Base-by-base conservation (phyloP, 139 green algal genomes). In the Trebouxia sp. region DNA sequence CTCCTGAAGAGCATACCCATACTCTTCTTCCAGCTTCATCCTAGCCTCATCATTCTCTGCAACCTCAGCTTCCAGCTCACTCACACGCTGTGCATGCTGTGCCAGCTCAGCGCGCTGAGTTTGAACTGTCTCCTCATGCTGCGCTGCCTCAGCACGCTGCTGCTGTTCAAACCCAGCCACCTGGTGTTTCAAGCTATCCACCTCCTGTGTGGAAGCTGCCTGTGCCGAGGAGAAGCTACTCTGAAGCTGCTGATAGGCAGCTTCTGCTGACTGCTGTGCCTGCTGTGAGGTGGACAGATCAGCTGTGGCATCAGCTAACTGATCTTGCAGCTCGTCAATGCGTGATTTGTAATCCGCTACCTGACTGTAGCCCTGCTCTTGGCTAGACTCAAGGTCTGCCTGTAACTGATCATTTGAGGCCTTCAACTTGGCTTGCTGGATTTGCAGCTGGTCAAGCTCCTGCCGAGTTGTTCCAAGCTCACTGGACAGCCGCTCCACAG, bases 271-370 rank as follows among this genome's bases (percentile, higher is more conserved):
- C 43, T 78, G 70, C 10, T 62, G 70, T 41, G 28, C 14, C 45
- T 78, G 70, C 70, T 72, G 62, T 17, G 37, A 1, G 10, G 75
- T 39, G 32, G 76, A 38, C 79, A 78, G 22, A 10, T 62, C 28
- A 35, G 32, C 48, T 6, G 8, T 41, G 3, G 32, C 30, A 24
- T 72, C 65, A 4, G 30, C 28, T 30, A 80, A 53, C 41, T 76
- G 80, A 41, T 80, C 56, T 28, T 82, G 55, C 28, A 77, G 43
- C 26, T 51, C 28, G 26, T 77, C 69, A 14, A 77, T 56, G 4
- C 38, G 69, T 10, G 42, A 51, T 41, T 79, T 79, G 72, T 79
- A 79, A 28, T 79, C 72, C 43, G 14, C 72, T 0, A 79, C 65
- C n/a, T 62, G 45, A 20, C 72, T 65, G 30, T 79, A 79, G 0